A percentile compares a stretch with the other conserved stretches of the same genome.
These are phyloP conservation scores for Rhodamnia rubescens DNA, from an alignment of 345 rosid species.

Conservation along the genomic window DNA sequence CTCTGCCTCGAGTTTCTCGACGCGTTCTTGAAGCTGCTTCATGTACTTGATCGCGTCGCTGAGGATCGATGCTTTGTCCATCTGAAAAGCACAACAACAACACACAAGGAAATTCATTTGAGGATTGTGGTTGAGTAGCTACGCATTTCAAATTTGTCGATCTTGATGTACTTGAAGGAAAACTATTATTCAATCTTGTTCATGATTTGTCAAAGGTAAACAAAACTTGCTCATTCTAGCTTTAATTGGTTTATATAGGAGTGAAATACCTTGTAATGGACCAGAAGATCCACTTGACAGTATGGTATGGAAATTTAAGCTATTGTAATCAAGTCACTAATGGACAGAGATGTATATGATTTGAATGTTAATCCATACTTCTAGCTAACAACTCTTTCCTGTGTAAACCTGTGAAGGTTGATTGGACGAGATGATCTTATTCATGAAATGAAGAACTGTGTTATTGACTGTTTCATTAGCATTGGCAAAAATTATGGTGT, in stretches of 20 bases:
- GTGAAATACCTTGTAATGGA: not conserved
- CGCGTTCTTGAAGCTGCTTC: slow-evolving; percentile 59
- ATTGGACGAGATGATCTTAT: not conserved
- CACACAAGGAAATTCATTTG: not conserved
- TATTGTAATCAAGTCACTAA: not conserved
- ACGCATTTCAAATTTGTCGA: not conserved
- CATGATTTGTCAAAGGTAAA: not conserved
- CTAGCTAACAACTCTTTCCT: not conserved
- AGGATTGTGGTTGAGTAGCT: not conserved
- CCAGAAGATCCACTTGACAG: not conserved
- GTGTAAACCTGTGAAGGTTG: not conserved
- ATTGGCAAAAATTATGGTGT: not conserved
- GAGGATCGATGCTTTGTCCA: slow-evolving; percentile 63
- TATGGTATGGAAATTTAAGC: not conserved
- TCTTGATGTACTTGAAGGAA: not conserved
- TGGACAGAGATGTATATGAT: not conserved
- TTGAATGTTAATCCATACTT: not conserved
- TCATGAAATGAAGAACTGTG: not conserved
- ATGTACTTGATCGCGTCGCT: slow-evolving; percentile 47
- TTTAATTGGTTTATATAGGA: not conserved
- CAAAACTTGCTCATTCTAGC: not conserved
- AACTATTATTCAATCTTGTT: not conserved
- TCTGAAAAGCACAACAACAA: slow-evolving; percentile 13
- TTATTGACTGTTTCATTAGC: not conserved
- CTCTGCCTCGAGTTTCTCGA: slow-evolving; percentile 41